phyloP scores from a whole-genome alignment of 2,329 filamentous ascomycete species.

The Fusarium marasasianum region DNA sequence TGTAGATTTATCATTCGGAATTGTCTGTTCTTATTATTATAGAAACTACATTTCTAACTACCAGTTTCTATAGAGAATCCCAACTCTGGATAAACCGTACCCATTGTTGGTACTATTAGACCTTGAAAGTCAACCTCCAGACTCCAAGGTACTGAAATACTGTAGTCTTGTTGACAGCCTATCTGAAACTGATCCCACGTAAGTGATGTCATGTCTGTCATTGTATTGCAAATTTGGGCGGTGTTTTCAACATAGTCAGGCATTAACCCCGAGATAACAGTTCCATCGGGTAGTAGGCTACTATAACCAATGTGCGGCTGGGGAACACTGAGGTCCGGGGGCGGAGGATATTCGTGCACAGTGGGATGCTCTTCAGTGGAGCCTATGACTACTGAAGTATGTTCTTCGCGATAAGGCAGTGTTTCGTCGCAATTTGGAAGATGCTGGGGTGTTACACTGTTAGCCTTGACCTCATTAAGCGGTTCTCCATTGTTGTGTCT shows the following conservation, averaged over 20 bases:
- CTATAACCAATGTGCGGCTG: not conserved
- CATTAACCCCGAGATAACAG: fast-evolving
- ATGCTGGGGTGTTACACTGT: not conserved
- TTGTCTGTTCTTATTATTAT: no score
- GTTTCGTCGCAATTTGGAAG: fast-evolving
- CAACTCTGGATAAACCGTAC: not conserved
- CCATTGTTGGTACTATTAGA: not conserved
- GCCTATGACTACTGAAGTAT: not conserved
- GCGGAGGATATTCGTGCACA: not conserved
- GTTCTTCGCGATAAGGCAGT: not conserved
- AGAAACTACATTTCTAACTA: not conserved
- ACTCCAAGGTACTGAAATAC: not conserved
- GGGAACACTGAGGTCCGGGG: not conserved
- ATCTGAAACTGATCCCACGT: not conserved
- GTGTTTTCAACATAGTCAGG: not conserved
- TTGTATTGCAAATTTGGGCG: not conserved
- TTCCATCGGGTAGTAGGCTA: no score
- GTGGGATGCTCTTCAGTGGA: fast-evolving
- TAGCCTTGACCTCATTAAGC: not conserved
- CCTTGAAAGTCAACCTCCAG: not conserved
- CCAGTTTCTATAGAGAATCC: not conserved
- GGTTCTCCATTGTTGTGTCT: fast-evolving
- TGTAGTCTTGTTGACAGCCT: not conserved
- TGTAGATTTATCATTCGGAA: no score
- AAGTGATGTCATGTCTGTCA: not conserved